These are phyloP conservation scores for Pseudogymnoascus pannorum DNA, from an alignment of 2,329 filamentous ascomycete genomes.

Conservation along the genomic window DNA sequence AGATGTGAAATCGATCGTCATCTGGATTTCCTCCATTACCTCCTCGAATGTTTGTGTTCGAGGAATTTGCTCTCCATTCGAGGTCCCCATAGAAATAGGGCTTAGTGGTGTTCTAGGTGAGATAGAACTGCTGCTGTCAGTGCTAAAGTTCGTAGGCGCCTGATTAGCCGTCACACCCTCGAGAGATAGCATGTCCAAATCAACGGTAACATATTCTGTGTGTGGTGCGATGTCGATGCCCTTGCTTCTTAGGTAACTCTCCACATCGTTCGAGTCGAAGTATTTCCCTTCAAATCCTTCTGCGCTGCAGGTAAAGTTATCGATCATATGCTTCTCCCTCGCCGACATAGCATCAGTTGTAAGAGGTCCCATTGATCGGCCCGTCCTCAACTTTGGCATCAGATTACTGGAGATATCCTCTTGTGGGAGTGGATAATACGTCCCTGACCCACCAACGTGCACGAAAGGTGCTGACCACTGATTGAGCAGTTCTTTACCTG, in stretches of 20 bases:
- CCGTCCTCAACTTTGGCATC: conserved; percentile 26
- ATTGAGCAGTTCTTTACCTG: conserved; percentile 41
- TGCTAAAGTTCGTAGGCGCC: background rate
- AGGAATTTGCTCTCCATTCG: background rate
- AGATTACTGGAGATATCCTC: conserved; percentile 21
- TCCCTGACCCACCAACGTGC: conserved; percentile 60
- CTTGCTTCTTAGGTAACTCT: conserved; percentile 60
- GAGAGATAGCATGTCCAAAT: conserved; percentile 38
- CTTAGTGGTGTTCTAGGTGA: background rate
- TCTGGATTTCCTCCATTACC: conserved; percentile 5
- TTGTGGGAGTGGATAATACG: conserved; percentile 45
- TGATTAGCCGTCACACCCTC: background rate
- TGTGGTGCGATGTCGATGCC: conserved; percentile 56
- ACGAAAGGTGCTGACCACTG: conserved; percentile 55
- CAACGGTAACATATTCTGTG: conserved; percentile 52
- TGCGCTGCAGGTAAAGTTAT: conserved; percentile 44
- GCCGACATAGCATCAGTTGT: conserved; percentile 32
- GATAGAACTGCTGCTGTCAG: background rate
- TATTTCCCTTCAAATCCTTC: conserved; percentile 66
- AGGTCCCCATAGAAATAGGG: background rate
- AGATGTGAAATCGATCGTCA: conserved; percentile 1
- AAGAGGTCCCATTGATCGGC: conserved; percentile 45
- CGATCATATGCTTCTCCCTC: conserved; percentile 37
- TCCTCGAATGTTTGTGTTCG: background rate
- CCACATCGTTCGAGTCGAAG: conserved; percentile 70